phyloP scores from a whole-genome alignment of 176 grass and related monocot species.

The Avena eriantha region DNA sequence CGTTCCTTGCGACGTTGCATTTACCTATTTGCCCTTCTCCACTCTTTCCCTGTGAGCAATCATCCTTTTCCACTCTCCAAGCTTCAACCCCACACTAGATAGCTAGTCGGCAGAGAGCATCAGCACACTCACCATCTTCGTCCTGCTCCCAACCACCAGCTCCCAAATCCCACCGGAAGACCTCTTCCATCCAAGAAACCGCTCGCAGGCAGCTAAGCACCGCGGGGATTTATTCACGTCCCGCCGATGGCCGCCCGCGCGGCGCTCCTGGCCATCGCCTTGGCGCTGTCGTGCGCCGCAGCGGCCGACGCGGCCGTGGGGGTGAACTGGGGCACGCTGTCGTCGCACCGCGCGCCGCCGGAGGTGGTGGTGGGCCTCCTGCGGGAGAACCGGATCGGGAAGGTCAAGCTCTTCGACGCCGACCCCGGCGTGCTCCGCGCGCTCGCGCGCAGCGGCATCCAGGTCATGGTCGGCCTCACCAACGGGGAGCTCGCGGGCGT shows the following conservation, averaged over 20 bases:
- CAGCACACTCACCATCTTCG: constrained; percentile 18
- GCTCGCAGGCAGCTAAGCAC: not conserved
- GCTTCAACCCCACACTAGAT: not conserved
- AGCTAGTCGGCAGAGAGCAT: not conserved
- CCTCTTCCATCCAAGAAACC: not conserved
- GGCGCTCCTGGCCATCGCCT: not conserved
- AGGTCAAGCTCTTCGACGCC: constrained; percentile 86
- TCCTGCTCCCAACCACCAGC: constrained; percentile 11
- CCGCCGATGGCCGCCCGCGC: not conserved
- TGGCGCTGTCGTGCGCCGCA: constrained; percentile 19
- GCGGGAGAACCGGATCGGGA: constrained; percentile 68
- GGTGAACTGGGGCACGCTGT: constrained; percentile 89
- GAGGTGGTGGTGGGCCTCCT: constrained; percentile 73
- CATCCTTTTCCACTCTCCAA: not conserved
- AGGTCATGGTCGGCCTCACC: constrained; percentile 80
- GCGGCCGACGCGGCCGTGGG: constrained; percentile 68
- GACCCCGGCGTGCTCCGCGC: constrained; percentile 61
- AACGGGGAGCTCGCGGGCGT: constrained; percentile 60
- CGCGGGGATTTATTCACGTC: not conserved
- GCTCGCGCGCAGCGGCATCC: constrained; percentile 75
- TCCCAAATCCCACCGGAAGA: constrained; percentile 16
- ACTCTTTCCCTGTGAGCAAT: not conserved
- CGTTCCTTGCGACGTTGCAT: not conserved
- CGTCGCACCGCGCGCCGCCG: constrained; percentile 69
- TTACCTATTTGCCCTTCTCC: not conserved